Conservation (phyloP, 768 basidiomycete species). For the Hericium erinaceus region DNA sequence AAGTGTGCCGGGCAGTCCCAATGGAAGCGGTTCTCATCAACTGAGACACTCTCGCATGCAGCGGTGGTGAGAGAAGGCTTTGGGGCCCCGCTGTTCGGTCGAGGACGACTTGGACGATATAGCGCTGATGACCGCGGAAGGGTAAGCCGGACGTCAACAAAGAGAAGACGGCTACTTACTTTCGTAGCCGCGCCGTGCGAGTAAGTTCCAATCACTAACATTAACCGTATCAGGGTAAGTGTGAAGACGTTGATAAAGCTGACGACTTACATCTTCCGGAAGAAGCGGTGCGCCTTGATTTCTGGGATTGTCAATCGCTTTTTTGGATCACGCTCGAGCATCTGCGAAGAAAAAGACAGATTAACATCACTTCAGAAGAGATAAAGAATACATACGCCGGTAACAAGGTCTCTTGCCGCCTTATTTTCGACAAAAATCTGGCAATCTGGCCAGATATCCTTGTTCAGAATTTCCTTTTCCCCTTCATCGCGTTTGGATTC, state of each 20-base stretch:
- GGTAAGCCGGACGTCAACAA: neutral
- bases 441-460: neutral
- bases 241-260: neutral
- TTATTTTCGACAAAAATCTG: neutral
- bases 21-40: neutral
- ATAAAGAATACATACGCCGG: neutral
- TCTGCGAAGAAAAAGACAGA: neutral
- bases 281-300: neutral
- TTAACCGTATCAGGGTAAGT: neutral
- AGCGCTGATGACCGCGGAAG: neutral
- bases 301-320: neutral
- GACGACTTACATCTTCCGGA: neutral
- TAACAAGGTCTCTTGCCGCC: neutral
- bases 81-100: neutral
- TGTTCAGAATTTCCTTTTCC: neutral
- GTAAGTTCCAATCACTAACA: neutral
- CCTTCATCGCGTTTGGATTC: neutral
- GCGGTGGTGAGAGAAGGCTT: too few relatives aligned
- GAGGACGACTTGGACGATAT: neutral
- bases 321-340: neutral
- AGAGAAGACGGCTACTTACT: neutral
- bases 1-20: neutral
- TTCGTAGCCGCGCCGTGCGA: neutral
- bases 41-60: neutral
- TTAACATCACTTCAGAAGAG: neutral